Evolutionary conservation across 176 grass and related monocot genomes (phyloP).

Genomic region (Guadua angustifolia): DNA sequence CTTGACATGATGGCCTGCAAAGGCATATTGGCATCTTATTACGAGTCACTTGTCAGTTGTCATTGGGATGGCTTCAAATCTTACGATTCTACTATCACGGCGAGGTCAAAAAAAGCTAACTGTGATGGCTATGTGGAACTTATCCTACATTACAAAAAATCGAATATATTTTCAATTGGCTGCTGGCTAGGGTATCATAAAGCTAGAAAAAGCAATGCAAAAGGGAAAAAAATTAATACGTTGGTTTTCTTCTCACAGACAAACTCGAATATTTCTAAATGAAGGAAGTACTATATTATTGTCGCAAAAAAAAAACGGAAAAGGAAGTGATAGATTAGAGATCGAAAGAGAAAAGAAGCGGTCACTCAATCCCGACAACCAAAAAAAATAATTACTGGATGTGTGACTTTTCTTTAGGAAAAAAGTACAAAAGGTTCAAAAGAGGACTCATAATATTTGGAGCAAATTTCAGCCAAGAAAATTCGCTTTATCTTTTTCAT

Average conservation of each 20-base stretch:
- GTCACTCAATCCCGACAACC: not conserved
- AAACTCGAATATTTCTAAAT: not conserved
- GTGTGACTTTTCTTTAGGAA: not conserved
- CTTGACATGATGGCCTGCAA: not conserved
- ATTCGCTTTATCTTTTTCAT: not conserved
- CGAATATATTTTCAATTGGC: not conserved
- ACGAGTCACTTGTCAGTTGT: not conserved
- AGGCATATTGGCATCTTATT: slow-evolving; percentile 3
- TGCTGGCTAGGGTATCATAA: not conserved
- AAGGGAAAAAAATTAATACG: not conserved
- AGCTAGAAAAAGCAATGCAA: not conserved
- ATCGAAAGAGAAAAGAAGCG: not conserved
- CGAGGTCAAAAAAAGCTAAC: slow-evolving; percentile 31
- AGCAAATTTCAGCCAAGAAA: slow-evolving; percentile 14
- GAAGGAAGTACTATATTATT: not conserved
- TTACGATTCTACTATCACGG: not conserved
- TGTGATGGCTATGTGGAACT: slow-evolving; percentile 33
- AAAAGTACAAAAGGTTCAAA: not conserved
- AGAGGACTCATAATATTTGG: not conserved
- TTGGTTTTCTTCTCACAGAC: not conserved
- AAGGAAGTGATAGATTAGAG: not conserved
- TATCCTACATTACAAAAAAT: not conserved
- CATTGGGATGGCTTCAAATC: not conserved
- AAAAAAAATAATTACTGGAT: not conserved
- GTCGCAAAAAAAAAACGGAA: not conserved